These are phyloP conservation scores for Mortierella sp. DNA, from an alignment of 371 early-diverging fungal species.

Conservation along the genomic window DNA sequence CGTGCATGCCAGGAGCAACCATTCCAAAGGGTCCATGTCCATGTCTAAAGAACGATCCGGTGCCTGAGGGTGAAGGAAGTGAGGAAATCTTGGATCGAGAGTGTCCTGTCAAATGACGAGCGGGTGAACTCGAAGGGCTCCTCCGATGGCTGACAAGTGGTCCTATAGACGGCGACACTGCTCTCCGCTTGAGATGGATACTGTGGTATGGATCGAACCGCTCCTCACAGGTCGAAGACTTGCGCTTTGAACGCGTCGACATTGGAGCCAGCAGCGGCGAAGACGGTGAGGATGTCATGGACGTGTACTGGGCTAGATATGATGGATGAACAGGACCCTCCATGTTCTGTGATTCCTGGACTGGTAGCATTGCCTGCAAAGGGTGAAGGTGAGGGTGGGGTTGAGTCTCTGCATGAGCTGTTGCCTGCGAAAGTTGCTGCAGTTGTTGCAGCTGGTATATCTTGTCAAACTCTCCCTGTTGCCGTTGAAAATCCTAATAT, in stretches of 20 bases:
- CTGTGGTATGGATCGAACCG: conserved; percentile 56
- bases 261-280: conserved; percentile 43
- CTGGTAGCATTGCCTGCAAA: conserved; percentile 19
- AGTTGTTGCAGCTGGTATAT: conserved; percentile 37
- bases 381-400: conserved; percentile 31
- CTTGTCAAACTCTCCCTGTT: conserved; percentile 51
- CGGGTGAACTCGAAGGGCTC: conserved; percentile 50
- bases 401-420: conserved; percentile 17
- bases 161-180: conserved; percentile 55
- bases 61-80: conserved; percentile 43
- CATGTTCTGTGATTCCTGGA: conserved; percentile 19
- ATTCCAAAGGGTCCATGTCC: conserved; percentile 9
- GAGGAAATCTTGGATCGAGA: conserved; percentile 37
- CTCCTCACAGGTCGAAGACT: conserved; percentile 54
- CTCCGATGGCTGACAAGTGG: conserved; percentile 48
- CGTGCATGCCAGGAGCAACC: conserved; percentile 1
- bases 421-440: conserved; percentile 26
- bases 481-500: conserved; percentile 36
- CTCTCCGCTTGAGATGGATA: conserved; percentile 46
- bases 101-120: conserved; percentile 44
- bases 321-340: conserved; percentile 8
- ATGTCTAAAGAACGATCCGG: conserved; percentile 37
- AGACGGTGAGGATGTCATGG: conserved; percentile 24
- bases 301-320: conserved; percentile 2
- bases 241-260: conserved; percentile 39